These are phyloP conservation scores for Atkinsonella hypoxylon DNA, from an alignment of 2,329 filamentous ascomycete species.

Conservation along the genomic window DNA sequence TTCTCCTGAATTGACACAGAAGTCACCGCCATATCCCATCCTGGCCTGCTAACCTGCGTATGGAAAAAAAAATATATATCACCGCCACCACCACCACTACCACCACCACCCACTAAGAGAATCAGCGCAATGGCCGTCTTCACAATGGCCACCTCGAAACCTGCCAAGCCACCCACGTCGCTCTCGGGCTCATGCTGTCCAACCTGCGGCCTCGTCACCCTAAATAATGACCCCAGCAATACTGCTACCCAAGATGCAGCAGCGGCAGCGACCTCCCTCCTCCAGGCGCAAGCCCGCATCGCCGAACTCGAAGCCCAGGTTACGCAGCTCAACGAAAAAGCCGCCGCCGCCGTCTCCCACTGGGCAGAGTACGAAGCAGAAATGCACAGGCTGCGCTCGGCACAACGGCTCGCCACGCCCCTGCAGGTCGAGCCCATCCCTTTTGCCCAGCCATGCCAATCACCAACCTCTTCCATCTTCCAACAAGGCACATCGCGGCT, in stretches of 20 bases:
- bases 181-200: slow-evolving; percentile 31
- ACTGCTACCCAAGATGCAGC: slow-evolving; percentile 10
- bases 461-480: slow-evolving; percentile 29
- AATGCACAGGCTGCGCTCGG: slow-evolving; percentile 45
- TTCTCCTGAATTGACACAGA: too few relatives aligned
- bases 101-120: slow-evolving; percentile 7
- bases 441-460: neutral
- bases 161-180: slow-evolving; percentile 10
- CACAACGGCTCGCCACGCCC: slow-evolving; percentile 7
- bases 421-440: neutral
- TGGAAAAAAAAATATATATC: too few relatives aligned
- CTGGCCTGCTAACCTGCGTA: too few relatives aligned
- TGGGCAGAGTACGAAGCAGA: slow-evolving; percentile 77
- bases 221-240: slow-evolving; percentile 8
- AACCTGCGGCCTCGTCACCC: slow-evolving; percentile 34
- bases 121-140: slow-evolving; percentile 17
- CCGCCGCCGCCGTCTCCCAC: slow-evolving; percentile 49
- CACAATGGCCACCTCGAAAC: slow-evolving; percentile 19
- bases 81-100: neutral
- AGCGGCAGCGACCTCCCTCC: slow-evolving; percentile 30
- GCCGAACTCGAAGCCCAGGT: slow-evolving; percentile 61
- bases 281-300: slow-evolving; percentile 47
- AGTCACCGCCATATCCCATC: too few relatives aligned
- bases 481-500: slow-evolving; percentile 31
- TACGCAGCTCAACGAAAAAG: slow-evolving; percentile 57